Conservation (phyloP, 495 filamentous ascomycete genomes). For the Talaromyces borbonicus region DNA sequence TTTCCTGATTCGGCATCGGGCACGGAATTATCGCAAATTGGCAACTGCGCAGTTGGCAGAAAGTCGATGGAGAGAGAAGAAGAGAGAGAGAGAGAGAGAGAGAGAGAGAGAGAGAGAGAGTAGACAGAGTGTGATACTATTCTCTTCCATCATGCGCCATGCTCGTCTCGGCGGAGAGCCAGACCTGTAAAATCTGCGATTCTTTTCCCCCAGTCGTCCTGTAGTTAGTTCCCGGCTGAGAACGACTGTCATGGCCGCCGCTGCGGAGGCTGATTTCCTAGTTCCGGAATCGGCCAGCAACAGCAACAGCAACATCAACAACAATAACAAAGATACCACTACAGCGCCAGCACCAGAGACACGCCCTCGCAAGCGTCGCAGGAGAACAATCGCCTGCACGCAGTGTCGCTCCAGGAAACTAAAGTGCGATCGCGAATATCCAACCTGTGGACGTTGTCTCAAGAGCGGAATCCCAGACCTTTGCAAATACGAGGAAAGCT, state of each 20-base stretch:
- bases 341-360: slow-evolving; percentile 1
- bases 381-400: slow-evolving; percentile 34
- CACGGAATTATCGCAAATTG: neutral
- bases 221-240: too few species aligned
- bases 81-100: too few species aligned
- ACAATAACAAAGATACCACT: too few species aligned
- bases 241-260: neutral
- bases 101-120: too few species aligned
- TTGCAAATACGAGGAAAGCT: slow-evolving; percentile 39
- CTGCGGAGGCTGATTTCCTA: neutral
- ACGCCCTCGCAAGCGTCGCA: slow-evolving; percentile 31
- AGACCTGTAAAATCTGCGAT: too few species aligned
- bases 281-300: neutral
- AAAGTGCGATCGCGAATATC: slow-evolving; percentile 58
- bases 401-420: slow-evolving; percentile 59
- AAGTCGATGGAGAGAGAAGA: neutral
- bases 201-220: neutral
- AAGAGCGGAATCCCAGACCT: slow-evolving; percentile 36
- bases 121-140: too few species aligned
- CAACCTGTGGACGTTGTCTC: slow-evolving; percentile 51
- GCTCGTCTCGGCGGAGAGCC: too few species aligned
- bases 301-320: neutral
- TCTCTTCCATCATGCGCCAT: too few species aligned
- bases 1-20: slow-evolving; percentile 2
- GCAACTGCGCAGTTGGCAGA: neutral